A percentile compares a stretch with the other conserved stretches of the same genome.
phyloP scores from a whole-genome alignment of 2,329 filamentous ascomycete genomes.

The Fusarium illudens region DNA sequence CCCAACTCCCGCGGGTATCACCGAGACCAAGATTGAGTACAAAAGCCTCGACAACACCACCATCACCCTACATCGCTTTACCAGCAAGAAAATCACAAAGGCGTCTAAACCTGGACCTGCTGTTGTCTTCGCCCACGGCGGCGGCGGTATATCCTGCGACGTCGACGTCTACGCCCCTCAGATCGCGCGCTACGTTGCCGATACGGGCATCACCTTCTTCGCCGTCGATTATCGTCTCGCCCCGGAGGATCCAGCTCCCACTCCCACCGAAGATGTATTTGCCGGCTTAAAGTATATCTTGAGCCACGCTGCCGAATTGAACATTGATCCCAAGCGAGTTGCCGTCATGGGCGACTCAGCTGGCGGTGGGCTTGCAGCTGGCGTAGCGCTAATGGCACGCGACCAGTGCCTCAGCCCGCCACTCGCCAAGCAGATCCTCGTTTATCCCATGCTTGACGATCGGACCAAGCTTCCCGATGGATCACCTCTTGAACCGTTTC shows the following conservation, averaged over 20 bases:
- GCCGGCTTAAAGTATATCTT: conserved; percentile 41
- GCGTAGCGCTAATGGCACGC: conserved; percentile 51
- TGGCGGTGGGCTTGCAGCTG: conserved; percentile 35
- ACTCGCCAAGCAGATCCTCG: conserved; percentile 45
- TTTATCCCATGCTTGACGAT: conserved; percentile 49
- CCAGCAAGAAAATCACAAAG: background rate
- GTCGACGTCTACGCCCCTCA: conserved; percentile 38
- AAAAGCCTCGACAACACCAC: conserved; percentile 24
- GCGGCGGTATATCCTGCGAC: conserved; percentile 49
- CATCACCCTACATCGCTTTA: conserved; percentile 29
- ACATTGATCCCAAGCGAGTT: conserved; percentile 33
- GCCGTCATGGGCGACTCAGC: conserved; percentile 36
- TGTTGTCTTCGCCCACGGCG: conserved; percentile 52
- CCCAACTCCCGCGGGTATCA: conserved; percentile 5
- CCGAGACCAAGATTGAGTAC: conserved; percentile 18
- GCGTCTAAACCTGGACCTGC: conserved; percentile 33
- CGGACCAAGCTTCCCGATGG: conserved; percentile 22
- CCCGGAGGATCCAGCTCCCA: conserved; percentile 51
- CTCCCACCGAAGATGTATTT: conserved; percentile 49
- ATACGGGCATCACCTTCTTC: conserved; percentile 47
- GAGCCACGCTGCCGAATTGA: conserved; percentile 29
- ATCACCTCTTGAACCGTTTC: background rate
- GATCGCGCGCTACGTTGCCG: conserved; percentile 39
- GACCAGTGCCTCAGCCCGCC: conserved; percentile 40
- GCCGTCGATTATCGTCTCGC: conserved; percentile 54